Conservation (phyloP, 2,329 filamentous ascomycete species). For the Penicillium sp. region DNA sequence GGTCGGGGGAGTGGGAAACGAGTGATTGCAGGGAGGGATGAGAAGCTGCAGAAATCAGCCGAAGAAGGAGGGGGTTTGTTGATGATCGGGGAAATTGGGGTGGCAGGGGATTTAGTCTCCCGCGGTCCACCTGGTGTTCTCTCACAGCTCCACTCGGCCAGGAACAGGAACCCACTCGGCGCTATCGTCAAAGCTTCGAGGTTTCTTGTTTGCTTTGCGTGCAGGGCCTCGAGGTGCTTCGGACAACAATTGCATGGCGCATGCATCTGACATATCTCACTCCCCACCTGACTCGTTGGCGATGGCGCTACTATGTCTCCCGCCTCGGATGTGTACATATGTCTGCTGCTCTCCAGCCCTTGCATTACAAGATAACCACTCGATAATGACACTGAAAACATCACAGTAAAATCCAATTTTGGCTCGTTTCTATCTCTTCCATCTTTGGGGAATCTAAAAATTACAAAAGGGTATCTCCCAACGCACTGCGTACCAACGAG, state of each 20-base stretch:
- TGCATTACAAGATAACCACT: too few species aligned
- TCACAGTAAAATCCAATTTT: neutral
- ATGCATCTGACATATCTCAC: neutral
- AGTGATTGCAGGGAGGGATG: neutral
- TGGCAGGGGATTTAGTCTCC: constrained; percentile 31
- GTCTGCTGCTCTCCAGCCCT: too few species aligned
- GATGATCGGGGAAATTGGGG: constrained; percentile 30
- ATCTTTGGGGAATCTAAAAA: constrained; percentile 1
- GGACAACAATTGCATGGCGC: neutral
- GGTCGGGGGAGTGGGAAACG: too few species aligned
- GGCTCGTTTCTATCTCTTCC: neutral
- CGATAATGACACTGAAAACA: neutral
- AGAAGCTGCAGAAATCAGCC: constrained; percentile 5
- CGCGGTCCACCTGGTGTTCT: neutral
- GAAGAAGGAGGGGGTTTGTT: constrained; percentile 20
- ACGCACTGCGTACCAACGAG: constrained; percentile 85
- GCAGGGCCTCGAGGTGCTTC: neutral
- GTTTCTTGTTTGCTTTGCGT: constrained; percentile 2
- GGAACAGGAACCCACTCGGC: neutral
- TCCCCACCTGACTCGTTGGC: neutral
- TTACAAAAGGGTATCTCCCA: constrained; percentile 88
- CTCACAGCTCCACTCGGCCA: neutral
- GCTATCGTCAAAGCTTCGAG: neutral
- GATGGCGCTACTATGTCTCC: neutral
- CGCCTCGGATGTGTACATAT: too few species aligned